A percentile compares a stretch with the other conserved stretches of the same genome.
These are phyloP conservation scores for Phoenix dactylifera DNA, from an alignment of 176 grass and related monocot genomes.

Conservation along the genomic window DNA sequence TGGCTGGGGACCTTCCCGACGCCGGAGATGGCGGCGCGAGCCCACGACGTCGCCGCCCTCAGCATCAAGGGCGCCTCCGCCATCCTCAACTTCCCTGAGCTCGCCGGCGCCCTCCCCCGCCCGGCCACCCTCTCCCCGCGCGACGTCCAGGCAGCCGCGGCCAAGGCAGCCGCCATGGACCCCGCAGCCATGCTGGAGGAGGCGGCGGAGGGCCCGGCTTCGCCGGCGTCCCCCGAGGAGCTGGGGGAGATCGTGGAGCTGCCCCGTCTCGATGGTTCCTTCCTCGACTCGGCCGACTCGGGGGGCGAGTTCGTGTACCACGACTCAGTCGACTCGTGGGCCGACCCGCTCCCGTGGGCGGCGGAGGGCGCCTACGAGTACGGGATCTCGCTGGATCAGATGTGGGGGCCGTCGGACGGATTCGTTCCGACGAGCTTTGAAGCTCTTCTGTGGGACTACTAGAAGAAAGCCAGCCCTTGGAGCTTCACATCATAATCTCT, in stretches of 20 bases:
- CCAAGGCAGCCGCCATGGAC: slow-evolving; percentile 54
- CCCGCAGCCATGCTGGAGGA: background rate
- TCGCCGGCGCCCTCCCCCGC: slow-evolving; percentile 37
- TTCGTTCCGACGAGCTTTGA: slow-evolving; percentile 5
- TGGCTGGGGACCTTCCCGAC: slow-evolving; percentile 83
- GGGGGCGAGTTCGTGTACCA: slow-evolving; percentile 18
- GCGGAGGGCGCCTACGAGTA: background rate
- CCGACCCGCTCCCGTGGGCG: background rate
- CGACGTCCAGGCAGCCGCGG: slow-evolving; percentile 85
- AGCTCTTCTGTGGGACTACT: slow-evolving; percentile 5
- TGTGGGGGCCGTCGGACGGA: slow-evolving; percentile 1
- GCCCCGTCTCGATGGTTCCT: background rate
- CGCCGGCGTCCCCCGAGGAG: slow-evolving; percentile 4
- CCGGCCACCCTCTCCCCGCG: slow-evolving; percentile 44
- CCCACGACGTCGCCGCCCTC: slow-evolving; percentile 75
- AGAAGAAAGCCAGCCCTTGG: background rate
- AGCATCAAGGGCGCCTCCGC: slow-evolving; percentile 72
- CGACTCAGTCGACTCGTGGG: slow-evolving; percentile 8
- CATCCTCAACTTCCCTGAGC: slow-evolving; percentile 86
- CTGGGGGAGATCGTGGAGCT: slow-evolving; percentile 18
- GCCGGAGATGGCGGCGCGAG: slow-evolving; percentile 89
- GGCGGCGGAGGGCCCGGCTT: background rate
- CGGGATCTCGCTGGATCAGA: background rate
- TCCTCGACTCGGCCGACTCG: slow-evolving; percentile 15
- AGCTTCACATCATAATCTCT: background rate